Base-by-base conservation (phyloP, 2,329 filamentous ascomycete genomes). In the Annulohypoxylon truncatum region DNA sequence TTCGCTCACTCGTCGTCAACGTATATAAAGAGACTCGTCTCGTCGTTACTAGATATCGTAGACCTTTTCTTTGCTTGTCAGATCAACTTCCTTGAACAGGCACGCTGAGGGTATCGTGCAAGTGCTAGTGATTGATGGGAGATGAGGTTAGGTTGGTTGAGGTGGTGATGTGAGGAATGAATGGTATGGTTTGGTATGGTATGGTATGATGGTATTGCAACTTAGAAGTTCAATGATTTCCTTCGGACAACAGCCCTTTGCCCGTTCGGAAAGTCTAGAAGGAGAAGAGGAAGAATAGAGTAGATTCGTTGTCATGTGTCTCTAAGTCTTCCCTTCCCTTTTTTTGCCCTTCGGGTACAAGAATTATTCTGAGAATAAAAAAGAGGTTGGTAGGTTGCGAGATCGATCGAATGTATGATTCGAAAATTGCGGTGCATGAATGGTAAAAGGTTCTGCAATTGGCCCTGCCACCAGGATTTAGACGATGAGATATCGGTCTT, bases 151-250 rank as follows among this genome's bases (percentile, higher is more conserved):
- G 63, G 52, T 54, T 42, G 57, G 13, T 53, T 50, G 38, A 61
- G 47, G 38, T 63, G 53, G 64, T 63, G 47, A 52, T 33, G 56
- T 61, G 58, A 67, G 60, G 61, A 64, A 66, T 65, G 60, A 38
- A n/a, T 38, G 35, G 35, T 38, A 38, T 38, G 35, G n/a, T 10
- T 12, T 9, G 29, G 33, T 71, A 48, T 22, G 15, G 52, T 42
- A 35, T 42, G 57, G 62, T 57, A 51, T 57, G 51, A 47, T 64
- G 53, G 69, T 75, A 67, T 74, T 72, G 72, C 64, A 74, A 75
- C 73, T 74, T 73, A 75, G 64, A 74, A 74, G 69, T 75, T 73
- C 72, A 72, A 62, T 51, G 61, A 44, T 71, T 71, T 54, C 64
- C 66, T 66, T 31, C 10, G 52, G 61, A 65, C 64, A 69, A 65